A percentile compares a stretch with the other conserved stretches of the same genome.
Conservation (phyloP, 2,329 filamentous ascomycete genomes). For the Ceratocystiopsis minuta region DNA sequence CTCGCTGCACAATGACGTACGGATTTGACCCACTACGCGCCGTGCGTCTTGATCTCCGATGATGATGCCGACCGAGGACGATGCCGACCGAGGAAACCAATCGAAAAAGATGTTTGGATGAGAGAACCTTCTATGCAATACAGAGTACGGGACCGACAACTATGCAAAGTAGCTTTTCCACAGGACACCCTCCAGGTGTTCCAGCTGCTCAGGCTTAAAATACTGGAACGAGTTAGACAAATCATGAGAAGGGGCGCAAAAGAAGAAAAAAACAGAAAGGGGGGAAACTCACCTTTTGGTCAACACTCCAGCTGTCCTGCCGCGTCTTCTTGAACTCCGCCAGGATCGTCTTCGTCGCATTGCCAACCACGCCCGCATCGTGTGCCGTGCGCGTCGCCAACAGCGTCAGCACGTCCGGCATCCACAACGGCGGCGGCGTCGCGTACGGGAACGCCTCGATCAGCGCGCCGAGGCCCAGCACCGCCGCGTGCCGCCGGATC, state of each 20-base stretch:
- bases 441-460: conserved; percentile 94
- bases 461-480: conserved; percentile 75
- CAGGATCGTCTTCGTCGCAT: conserved; percentile 83
- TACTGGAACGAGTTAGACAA: conserved; percentile 27
- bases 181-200: conserved; percentile 85
- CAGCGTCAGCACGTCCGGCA: conserved; percentile 78
- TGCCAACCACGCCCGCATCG: conserved; percentile 82
- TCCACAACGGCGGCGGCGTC: conserved; percentile 80
- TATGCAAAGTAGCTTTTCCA: conserved; percentile 99
- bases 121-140: too few relatives aligned
- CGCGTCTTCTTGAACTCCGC: conserved; percentile 99
- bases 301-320: conserved; percentile 95
- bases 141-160: too few relatives aligned
- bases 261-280: background rate
- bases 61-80: too few relatives aligned
- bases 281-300: conserved; percentile 59
- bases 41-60: too few relatives aligned
- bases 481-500: conserved; percentile 70
- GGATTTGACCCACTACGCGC: too few relatives aligned
- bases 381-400: conserved; percentile 71
- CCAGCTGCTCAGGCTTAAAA: conserved; percentile 81
- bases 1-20: too few relatives aligned
- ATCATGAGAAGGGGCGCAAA: background rate
- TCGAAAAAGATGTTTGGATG: too few relatives aligned
- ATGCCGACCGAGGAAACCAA: too few relatives aligned